phyloP scores from a whole-genome alignment of 2,329 filamentous ascomycete genomes.

The Neonectria magnoliae region DNA sequence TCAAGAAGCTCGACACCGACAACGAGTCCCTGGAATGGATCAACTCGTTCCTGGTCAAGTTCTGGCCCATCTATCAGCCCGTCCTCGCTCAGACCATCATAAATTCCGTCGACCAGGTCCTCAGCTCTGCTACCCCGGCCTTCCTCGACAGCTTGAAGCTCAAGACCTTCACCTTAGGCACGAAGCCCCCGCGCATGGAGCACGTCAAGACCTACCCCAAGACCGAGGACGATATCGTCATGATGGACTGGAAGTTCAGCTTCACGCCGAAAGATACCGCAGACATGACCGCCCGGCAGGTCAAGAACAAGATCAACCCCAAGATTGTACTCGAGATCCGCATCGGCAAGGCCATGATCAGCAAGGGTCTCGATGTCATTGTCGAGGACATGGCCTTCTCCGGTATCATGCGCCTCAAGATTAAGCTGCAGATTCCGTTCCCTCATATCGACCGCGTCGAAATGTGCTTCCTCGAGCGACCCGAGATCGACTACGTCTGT shows the following conservation, averaged over 20 bases:
- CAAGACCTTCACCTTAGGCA: constrained; percentile 92
- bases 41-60: constrained; percentile 97
- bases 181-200: constrained; percentile 94
- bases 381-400: constrained; percentile 98
- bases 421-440: constrained; percentile 96
- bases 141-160: constrained; percentile 95
- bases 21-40: constrained; percentile 97
- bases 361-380: constrained; percentile 96
- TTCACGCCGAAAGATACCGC: constrained; percentile 95
- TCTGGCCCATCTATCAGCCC: constrained; percentile 98
- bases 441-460: constrained; percentile 95
- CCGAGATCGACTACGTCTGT: constrained; percentile 95
- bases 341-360: constrained; percentile 94
- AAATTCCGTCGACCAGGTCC: constrained; percentile 92
- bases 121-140: constrained; percentile 89
- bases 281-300: constrained; percentile 88
- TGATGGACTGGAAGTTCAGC: constrained; percentile 99
- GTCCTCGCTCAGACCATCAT: constrained; percentile 93
- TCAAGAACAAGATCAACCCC: constrained; percentile 96
- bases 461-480: constrained; percentile 91
- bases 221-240: constrained; percentile 90
- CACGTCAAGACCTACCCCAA: constrained; percentile 99
- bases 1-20: constrained; percentile 88
- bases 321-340: constrained; percentile 96
- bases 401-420: constrained; percentile 94